Percentiles rank a stretch among this genome's conserved stretches.
Conservation (phyloP, 768 basidiomycete genomes). For the Psilocybe cyanescens region DNA sequence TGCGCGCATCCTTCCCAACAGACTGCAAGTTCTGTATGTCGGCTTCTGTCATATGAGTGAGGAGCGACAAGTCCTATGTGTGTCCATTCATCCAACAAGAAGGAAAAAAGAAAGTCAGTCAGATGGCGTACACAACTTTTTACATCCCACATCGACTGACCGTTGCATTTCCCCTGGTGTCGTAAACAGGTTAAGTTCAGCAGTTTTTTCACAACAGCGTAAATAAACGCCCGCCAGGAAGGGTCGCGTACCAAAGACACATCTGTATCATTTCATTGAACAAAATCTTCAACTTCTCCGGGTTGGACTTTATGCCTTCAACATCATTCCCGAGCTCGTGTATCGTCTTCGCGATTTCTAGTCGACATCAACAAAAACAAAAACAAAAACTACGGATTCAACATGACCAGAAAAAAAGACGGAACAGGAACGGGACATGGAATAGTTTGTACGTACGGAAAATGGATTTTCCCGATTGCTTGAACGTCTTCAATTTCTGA, state of each 20-base stretch:
- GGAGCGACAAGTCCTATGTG: slow-evolving; percentile 81
- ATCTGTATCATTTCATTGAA: slow-evolving; percentile 90
- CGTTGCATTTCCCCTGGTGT: slow-evolving; percentile 89
- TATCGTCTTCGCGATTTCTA: slow-evolving; percentile 78
- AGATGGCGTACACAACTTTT: too few species aligned
- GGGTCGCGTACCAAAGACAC: slow-evolving; percentile 76
- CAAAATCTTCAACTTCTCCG: slow-evolving; percentile 60
- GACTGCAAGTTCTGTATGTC: slow-evolving; percentile 86
- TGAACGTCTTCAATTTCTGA: slow-evolving; percentile 84
- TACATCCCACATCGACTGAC: slow-evolving; percentile 38
- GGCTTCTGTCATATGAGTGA: slow-evolving; percentile 81
- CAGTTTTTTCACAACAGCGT: neutral
- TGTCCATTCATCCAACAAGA: too few species aligned
- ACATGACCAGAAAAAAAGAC: neutral
- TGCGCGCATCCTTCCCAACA: slow-evolving; percentile 81
- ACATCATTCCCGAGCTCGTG: slow-evolving; percentile 54
- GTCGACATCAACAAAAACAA: neutral
- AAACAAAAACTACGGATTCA: too few species aligned
- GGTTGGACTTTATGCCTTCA: slow-evolving; percentile 44
- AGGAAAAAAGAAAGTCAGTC: too few species aligned
- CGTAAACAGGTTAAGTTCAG: neutral
- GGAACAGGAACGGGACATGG: neutral
- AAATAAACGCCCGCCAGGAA: neutral
- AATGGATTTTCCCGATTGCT: slow-evolving; percentile 76
- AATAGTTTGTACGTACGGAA: slow-evolving; percentile 53